Evolutionary conservation across 2,329 filamentous ascomycete genomes (phyloP), one percentile per base, ranked within the genome.

Genomic region (Aulographum hederae): DNA sequence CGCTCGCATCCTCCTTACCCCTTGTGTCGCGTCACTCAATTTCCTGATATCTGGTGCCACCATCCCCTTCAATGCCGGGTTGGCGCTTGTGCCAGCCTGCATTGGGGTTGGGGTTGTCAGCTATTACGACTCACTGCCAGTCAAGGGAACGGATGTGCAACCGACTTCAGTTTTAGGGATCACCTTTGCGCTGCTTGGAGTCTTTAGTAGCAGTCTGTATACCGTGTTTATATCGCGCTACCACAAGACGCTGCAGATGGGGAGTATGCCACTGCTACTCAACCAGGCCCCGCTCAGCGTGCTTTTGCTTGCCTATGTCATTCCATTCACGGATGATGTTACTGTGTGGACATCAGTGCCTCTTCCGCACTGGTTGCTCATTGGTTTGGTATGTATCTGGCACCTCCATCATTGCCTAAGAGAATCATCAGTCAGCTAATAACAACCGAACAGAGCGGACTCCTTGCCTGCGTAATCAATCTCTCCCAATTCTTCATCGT

Each of bases 141-240:
- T 17, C 61, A 61, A 14, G 46, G 54, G 2, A 43, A 50, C 12
- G 55, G 6, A 31, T 26, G 65, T 40, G 50, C 67, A 67, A 48
- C 65, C 63, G 0, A 75, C 71, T 1, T 63, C 61, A 12, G 52
- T 54, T 0, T 46, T 73, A 21, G 72, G 73, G n/a, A 63, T 76
- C 4, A 43, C 72, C 21, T 77, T 77, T 44, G 71, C 73, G 16
- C 66, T 78, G 34, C 43, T 52, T 2, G 73, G 73, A 31, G 71
- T 78, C 8, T 60, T 74, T 32, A 70, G 71, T 12, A 75, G 69
- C 19, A 71, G 70, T 2, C 50, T 78, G 12, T 78, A 78, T 48
- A 78, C 73, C 0, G 67, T 78, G 36, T 76, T 70, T 69, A 74
- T 78, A 44, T 62, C 66, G 32, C 65, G 63, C 43, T 77, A 72